Evolutionary conservation across 495 filamentous ascomycete genomes (phyloP), one percentile per base, ranked within the genome.

Genomic region (Physcia stellaris): DNA sequence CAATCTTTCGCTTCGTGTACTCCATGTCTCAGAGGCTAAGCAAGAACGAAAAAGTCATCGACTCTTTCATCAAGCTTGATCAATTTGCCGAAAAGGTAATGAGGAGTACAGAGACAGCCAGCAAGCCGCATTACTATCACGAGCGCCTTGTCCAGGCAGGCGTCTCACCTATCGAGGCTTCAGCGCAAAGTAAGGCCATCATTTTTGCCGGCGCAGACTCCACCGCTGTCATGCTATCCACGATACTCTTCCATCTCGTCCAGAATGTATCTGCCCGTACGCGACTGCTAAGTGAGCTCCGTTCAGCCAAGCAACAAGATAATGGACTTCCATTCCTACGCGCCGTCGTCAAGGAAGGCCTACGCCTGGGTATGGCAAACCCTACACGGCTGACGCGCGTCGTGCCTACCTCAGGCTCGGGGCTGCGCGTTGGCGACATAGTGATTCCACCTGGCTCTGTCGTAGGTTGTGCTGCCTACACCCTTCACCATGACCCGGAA

Each of bases 281-380:
- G 37, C 16, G 30, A 16, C 32, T 46, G 11, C 20, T 24, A 29
- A 24, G 31, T 21, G 38, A 46, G 30, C 29, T 40, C 35, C 34
- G 19, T 39, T 15, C 24, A 13, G 35, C 12, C n/a, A n/a, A 13
- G 23, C 17, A 37, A 24, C 22, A 46, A n/a, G 9, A 18, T 11
- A 17, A 32, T 4, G 28, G 22, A 1, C 37, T 41, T 20, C 48
- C 58, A 1, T 67, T 66, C 41, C 56, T 68, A 10, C 54, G 55
- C 19, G 63, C 55, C 6, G 57, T 63, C 2, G 37, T 70, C 17
- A 60, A 55, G 24, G 65, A 70, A 55, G 58, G 54, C 7, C 56
- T 68, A 0, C 55, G 67, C 21, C 41, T 68, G 17, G 55, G 57
- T 27, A 63, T 65, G 58, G 61, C 68, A 3, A 72, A 68, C 39